Conservation (phyloP, 805 yeast genomes). For the Candida stauntonica region DNA sequence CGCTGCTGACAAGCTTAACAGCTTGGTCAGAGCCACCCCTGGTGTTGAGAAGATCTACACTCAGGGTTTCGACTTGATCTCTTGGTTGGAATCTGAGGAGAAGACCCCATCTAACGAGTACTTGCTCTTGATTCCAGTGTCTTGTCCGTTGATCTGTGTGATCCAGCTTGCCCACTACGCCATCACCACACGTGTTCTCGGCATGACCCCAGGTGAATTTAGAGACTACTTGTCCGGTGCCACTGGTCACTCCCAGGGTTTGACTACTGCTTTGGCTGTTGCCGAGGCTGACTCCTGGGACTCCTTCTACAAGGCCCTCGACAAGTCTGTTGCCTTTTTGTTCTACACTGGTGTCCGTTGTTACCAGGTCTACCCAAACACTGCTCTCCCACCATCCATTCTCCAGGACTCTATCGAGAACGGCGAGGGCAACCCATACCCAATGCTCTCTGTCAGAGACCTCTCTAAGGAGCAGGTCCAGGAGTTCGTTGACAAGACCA, state of each 20-base stretch:
- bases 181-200: constrained; percentile 78
- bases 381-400: constrained; percentile 90
- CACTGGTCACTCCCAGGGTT: constrained; percentile 88
- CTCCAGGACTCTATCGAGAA: constrained; percentile 88
- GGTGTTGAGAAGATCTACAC: constrained; percentile 86
- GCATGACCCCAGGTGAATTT: constrained; percentile 86
- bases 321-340: constrained; percentile 77
- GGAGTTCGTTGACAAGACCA: constrained; percentile 75
- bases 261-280: constrained; percentile 89
- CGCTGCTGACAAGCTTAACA: constrained; percentile 63
- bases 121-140: constrained; percentile 84
- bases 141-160: constrained; percentile 96
- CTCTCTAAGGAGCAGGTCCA: constrained; percentile 77
- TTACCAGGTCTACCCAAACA: constrained; percentile 85
- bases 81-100: constrained; percentile 84
- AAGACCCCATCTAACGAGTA: constrained; percentile 88
- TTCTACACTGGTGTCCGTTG: constrained; percentile 94
- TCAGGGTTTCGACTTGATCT: constrained; percentile 84
- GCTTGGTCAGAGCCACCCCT: constrained; percentile 63
- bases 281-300: constrained; percentile 84
- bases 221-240: constrained; percentile 65
- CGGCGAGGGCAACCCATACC: constrained; percentile 95
- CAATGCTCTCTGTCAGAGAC: constrained; percentile 94
- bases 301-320: constrained; percentile 64
- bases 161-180: constrained; percentile 94